Conservation (phyloP, 2,329 filamentous ascomycete species). For the Hymenotorrendiella dingleyae region DNA sequence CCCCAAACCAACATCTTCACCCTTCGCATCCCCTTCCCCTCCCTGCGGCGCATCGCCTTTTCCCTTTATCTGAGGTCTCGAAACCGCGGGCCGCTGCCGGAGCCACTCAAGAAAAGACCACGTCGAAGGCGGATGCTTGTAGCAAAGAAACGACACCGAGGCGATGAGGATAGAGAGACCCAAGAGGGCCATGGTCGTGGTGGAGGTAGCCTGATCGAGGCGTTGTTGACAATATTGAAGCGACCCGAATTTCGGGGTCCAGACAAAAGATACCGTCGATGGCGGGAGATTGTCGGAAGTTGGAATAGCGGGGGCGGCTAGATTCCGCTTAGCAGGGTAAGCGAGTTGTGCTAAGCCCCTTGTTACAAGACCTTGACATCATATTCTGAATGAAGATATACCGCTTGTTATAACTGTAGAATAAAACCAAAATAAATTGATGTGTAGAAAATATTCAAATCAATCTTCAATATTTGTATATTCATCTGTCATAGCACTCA, state of each 20-base stretch:
- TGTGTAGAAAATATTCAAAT: background rate
- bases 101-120: conserved; percentile 35
- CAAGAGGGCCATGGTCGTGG: conserved; percentile 50
- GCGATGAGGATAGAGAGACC: conserved; percentile 58
- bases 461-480: background rate
- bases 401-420: no score
- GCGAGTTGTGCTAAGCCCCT: no score
- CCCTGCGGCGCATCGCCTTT: conserved; percentile 2
- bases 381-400: no score
- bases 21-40: background rate
- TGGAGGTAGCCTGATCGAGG: no score
- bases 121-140: conserved; percentile 48
- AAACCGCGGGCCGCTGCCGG: conserved; percentile 5
- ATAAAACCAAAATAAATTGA: no score
- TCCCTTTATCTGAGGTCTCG: conserved; percentile 1
- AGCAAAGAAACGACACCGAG: conserved; percentile 51
- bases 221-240: background rate
- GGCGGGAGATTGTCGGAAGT: background rate
- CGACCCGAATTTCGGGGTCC: no score
- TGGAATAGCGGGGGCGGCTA: background rate
- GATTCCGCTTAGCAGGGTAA: no score
- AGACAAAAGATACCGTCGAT: no score
- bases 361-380: no score
- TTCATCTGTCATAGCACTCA: background rate
- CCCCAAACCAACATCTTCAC: background rate